Conservation (phyloP, 768 basidiomycete genomes). For the Crepidotus variabilis region DNA sequence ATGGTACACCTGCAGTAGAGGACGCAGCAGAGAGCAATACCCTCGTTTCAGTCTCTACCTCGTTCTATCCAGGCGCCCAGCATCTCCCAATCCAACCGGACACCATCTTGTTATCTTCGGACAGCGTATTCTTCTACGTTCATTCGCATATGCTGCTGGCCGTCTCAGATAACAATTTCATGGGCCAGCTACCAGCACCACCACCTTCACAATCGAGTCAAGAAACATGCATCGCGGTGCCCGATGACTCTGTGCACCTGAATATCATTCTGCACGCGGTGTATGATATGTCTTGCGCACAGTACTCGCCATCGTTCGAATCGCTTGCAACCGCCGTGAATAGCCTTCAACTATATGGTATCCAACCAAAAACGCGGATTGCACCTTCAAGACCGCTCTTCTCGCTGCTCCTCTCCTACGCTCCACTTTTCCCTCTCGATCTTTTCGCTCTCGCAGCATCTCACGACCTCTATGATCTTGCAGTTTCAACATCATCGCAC, state of each 20-base stretch:
- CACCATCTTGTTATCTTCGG: slow-evolving; percentile 62
- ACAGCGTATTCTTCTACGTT: slow-evolving; percentile 83
- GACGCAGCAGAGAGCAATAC: slow-evolving; percentile 31
- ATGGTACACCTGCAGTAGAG: slow-evolving; percentile 40
- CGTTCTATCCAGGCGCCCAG: slow-evolving; percentile 71
- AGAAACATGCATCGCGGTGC: slow-evolving; percentile 54
- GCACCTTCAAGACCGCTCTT: slow-evolving; percentile 53
- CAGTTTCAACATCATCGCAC: slow-evolving; percentile 71
- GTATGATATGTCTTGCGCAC: slow-evolving; percentile 70
- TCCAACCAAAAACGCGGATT: slow-evolving; percentile 45
- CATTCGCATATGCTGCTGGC: slow-evolving; percentile 56
- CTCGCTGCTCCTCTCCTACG: slow-evolving; percentile 58
- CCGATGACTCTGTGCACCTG: slow-evolving; percentile 57
- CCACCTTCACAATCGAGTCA: slow-evolving; percentile 35
- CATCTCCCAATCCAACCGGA: slow-evolving; percentile 56
- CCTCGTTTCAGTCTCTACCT: slow-evolving; percentile 76
- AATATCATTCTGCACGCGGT: slow-evolving; percentile 72
- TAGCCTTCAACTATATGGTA: slow-evolving; percentile 56
- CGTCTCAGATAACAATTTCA: slow-evolving; percentile 64
- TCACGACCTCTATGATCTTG: slow-evolving; percentile 67
- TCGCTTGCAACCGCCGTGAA: slow-evolving; percentile 54
- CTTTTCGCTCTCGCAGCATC: slow-evolving; percentile 69
- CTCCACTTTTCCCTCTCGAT: slow-evolving; percentile 66
- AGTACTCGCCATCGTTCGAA: slow-evolving; percentile 68
- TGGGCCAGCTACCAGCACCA: slow-evolving; percentile 47